These are phyloP conservation scores for Ogataea siamensis DNA, from an alignment of 805 yeast species.

Conservation along the genomic window DNA sequence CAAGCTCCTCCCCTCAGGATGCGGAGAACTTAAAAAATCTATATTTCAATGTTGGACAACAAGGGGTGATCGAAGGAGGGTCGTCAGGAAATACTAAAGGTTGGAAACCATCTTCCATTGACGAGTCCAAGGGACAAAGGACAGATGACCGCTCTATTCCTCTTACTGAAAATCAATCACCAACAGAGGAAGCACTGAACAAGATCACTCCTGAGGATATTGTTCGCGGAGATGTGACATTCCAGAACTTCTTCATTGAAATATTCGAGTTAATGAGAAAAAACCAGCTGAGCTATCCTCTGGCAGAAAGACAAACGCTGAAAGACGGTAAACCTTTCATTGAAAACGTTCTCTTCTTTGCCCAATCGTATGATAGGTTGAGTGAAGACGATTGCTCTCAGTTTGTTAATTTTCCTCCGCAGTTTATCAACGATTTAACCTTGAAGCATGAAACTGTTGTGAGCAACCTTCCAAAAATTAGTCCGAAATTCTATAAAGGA, in stretches of 20 bases:
- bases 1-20: constrained; percentile 20
- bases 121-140: constrained; percentile 25
- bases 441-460: constrained; percentile 34
- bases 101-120: constrained; percentile 20
- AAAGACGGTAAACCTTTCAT: constrained; percentile 35
- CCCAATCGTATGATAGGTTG: constrained; percentile 27
- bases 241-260: constrained; percentile 33
- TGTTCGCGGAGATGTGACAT: constrained; percentile 33
- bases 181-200: constrained; percentile 28
- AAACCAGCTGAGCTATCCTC: constrained; percentile 32
- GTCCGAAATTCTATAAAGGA: constrained; percentile 33
- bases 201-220: constrained; percentile 31
- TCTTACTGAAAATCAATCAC: constrained; percentile 25
- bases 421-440: constrained; percentile 34
- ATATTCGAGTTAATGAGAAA: constrained; percentile 31
- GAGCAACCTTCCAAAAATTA: constrained; percentile 27
- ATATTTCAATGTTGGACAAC: constrained; percentile 23
- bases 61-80: constrained; percentile 26
- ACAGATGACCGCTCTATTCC: constrained; percentile 32
- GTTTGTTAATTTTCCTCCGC: constrained; percentile 32
- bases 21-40: constrained; percentile 24
- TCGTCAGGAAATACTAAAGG: constrained; percentile 31
- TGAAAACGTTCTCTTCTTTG: constrained; percentile 32
- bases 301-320: constrained; percentile 30
- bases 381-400: constrained; percentile 28